Evolutionary conservation across 257 asterid species (phyloP), one percentile per base, ranked within the genome.

Genomic region (Gentiana straminea): DNA sequence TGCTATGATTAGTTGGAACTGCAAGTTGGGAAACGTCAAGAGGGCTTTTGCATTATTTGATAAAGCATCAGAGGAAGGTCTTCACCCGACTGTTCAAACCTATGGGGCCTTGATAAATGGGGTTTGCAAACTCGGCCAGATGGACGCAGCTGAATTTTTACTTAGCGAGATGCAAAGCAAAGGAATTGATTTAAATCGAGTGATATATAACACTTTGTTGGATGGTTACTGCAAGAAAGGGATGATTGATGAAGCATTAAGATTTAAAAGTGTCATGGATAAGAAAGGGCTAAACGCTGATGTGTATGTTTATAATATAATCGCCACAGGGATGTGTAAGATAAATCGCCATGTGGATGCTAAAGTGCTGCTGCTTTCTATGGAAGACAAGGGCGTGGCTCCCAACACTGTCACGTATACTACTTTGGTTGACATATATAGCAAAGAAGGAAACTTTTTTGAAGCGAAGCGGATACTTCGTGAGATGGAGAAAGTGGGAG

Each of bases 211-310:
- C 68, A 85, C 90, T 7, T 37, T 85, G 74, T 77, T 92, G 81
- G 94, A 85, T 70, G 97, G 95, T 37, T 92, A 83, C 69, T 83
- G 91, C 62, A 92, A 79, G 82, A 66, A 65, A 56, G 97, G 98
- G 53, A 76, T 71, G 86, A 67, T 92, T 0, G 84, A 79, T n/a
- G 88, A 83, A 70, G 98, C 88, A 24, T 39, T 74, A 81, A 75
- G 70, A 59, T 69, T 88, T 57, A 78, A 70, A 35, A 64, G 53
- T 35, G 41, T 83, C 44, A 88, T 77, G 98, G 91, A 80, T 71
- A 71, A 64, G 59, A 88, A 85, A 75, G 97, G 95, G 39, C 70
- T 88, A 45, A 73, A 78, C 54, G 62, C 87, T 4, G 95, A 92
- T 64, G 80, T 73, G 11, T 85, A 79, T 69, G 76, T 57, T 33